Percentiles rank a stretch among this genome's conserved stretches.
These are phyloP conservation scores for Ailanthus altissimus DNA, from an alignment of 345 rosid species.

Conservation along the genomic window DNA sequence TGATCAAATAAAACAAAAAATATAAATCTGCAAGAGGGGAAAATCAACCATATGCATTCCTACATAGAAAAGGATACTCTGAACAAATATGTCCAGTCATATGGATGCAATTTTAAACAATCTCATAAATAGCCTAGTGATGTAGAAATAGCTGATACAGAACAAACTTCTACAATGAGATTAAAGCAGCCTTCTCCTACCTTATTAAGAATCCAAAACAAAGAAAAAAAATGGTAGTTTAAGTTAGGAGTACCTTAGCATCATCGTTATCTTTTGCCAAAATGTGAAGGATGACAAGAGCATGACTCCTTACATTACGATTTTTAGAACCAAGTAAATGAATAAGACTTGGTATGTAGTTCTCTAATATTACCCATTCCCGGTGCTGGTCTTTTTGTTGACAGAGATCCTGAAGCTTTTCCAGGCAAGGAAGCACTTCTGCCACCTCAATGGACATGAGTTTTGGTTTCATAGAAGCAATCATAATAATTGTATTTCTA, in stretches of 20 bases:
- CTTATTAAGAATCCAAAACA: background rate
- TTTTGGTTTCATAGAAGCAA: slow-evolving; percentile 56
- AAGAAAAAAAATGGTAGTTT: background rate
- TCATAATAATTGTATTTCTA: slow-evolving; percentile 64
- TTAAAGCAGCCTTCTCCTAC: slow-evolving; percentile 5
- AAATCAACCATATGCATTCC: background rate
- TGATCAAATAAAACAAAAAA: background rate
- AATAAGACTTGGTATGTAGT: slow-evolving; percentile 52
- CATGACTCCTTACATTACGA: slow-evolving; percentile 42
- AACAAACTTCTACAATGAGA: slow-evolving; percentile 6
- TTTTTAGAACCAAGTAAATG: slow-evolving; percentile 47
- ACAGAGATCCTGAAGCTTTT: slow-evolving; percentile 56
- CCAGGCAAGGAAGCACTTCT: slow-evolving; percentile 52
- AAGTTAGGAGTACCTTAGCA: slow-evolving; percentile 53
- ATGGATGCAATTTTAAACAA: slow-evolving; percentile 4
- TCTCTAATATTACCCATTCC: slow-evolving; percentile 68
- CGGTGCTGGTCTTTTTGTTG: slow-evolving; percentile 54
- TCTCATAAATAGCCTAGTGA: background rate
- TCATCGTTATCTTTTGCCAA: slow-evolving; percentile 53
- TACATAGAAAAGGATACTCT: background rate
- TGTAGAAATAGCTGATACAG: background rate
- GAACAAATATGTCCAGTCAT: background rate
- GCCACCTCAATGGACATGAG: slow-evolving; percentile 45
- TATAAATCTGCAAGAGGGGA: background rate
- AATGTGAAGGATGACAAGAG: slow-evolving; percentile 47